These are phyloP conservation scores for Daldinia grandis DNA, from an alignment of 495 filamentous ascomycete species.

Conservation along the genomic window DNA sequence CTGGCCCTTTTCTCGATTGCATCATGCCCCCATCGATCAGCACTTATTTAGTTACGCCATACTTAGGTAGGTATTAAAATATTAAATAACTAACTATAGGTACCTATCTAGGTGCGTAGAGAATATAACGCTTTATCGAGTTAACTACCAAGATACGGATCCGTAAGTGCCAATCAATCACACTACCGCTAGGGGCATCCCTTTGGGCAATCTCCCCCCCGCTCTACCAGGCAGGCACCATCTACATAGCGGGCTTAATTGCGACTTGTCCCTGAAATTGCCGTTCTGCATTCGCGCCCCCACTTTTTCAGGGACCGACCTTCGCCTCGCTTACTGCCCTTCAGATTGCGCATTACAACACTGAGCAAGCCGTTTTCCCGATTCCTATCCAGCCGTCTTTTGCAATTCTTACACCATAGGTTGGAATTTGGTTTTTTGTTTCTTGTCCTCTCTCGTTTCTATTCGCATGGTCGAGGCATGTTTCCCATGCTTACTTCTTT, in stretches of 20 bases:
- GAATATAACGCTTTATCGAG: conserved; percentile 9
- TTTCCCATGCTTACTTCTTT: conserved; percentile 29
- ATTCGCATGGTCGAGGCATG: conserved; percentile 15
- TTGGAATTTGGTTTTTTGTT: not conserved
- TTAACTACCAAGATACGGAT: too few relatives aligned
- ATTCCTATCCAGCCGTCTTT: conserved; percentile 19
- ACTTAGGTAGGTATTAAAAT: too few relatives aligned
- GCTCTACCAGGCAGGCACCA: not conserved
- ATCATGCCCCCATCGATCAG: not conserved
- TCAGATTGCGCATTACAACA: conserved; percentile 17
- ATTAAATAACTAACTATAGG: not conserved
- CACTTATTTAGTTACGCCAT: not conserved
- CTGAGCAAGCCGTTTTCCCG: conserved; percentile 1
- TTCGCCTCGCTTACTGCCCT: conserved; percentile 13
- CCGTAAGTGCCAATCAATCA: conserved; percentile 11
- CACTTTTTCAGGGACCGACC: conserved; percentile 25
- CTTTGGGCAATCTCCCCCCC: conserved; percentile 35
- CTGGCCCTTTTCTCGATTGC: not conserved
- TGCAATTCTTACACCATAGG: conserved; percentile 1
- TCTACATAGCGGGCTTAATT: conserved; percentile 23
- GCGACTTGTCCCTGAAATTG: conserved; percentile 37
- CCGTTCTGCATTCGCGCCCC: conserved; percentile 34
- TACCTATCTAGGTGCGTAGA: not conserved
- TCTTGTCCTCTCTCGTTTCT: conserved; percentile 19
- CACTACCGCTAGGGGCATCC: conserved; percentile 16